Percentiles rank a stretch among this genome's conserved stretches.
Evolutionary conservation across 495 filamentous ascomycete genomes (phyloP).

Genomic region (Friedmanniomyces endolithicus): DNA sequence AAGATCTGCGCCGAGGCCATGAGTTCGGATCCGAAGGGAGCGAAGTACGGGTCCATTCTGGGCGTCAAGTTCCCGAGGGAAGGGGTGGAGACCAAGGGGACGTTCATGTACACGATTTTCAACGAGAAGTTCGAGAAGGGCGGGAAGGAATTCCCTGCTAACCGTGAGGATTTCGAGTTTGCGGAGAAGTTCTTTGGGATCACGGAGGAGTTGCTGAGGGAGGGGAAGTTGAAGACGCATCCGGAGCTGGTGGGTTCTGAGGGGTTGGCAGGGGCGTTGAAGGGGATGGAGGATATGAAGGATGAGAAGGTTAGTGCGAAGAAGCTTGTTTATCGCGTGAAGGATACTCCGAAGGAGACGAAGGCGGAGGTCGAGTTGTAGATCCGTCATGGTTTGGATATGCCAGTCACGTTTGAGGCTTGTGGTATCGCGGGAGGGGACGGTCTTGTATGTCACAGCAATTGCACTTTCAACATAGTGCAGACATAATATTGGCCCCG

Average conservation of each 20-base stretch:
- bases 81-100: slow-evolving; percentile 20
- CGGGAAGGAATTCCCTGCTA: slow-evolving; percentile 11
- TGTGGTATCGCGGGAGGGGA: too few relatives aligned
- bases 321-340: slow-evolving; percentile 41
- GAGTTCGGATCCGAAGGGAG: slow-evolving; percentile 3
- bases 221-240: slow-evolving; percentile 42
- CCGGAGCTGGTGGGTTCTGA: slow-evolving; percentile 32
- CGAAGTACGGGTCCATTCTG: slow-evolving; percentile 4
- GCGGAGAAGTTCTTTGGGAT: slow-evolving; percentile 30
- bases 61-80: slow-evolving; percentile 18
- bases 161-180: slow-evolving; percentile 32
- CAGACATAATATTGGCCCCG: too few relatives aligned
- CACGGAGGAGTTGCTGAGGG: slow-evolving; percentile 35
- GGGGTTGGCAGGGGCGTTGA: slow-evolving; percentile 40
- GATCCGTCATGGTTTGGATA: too few relatives aligned
- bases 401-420: too few relatives aligned
- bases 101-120: slow-evolving; percentile 25
- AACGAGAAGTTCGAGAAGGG: slow-evolving; percentile 15
- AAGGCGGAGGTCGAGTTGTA: slow-evolving; percentile 6
- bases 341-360: slow-evolving; percentile 13
- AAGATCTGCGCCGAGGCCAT: slow-evolving; percentile 24
- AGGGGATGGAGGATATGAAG: slow-evolving; percentile 41
- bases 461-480: too few relatives aligned
- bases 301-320: slow-evolving; percentile 41
- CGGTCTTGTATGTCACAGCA: too few relatives aligned